Evolutionary conservation across 805 yeast species (phyloP), one percentile per base, ranked within the genome.

Genomic region (Zygoascus ofunaensis): DNA sequence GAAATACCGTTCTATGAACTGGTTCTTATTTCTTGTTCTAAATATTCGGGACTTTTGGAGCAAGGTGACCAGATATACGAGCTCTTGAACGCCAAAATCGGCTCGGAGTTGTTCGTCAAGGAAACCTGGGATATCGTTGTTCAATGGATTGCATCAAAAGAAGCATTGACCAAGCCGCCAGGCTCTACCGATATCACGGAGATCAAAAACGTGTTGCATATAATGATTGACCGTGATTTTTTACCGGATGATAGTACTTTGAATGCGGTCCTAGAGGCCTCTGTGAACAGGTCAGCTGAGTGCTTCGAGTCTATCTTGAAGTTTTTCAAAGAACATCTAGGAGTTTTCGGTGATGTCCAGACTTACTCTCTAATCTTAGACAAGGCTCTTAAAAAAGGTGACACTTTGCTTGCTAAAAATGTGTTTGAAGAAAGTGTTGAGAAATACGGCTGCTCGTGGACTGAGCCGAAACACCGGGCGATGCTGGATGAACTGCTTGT

Each of bases 381-480:
- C 12, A 52, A 68, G 19, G 58, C 60, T 2, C 48, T 72, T 8
- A 41, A 43, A 5, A 47, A 49, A 2, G 51, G 53, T 2, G 66
- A 62, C 35, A 49, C 56, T 15, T 50, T 50, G 4, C 53, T 49
- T 18, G 70, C 71, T 1, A 55, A 64, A 15, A 43, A 54, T 15
- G 36, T 65, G 4, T 72, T 71, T 52, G 52, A 65, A 4, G 53
- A 61, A 8, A 58, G 67, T 39, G 49, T 57, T 4, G 54, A 63
- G 22, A 75, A 73, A 30, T 64, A 69, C 4, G 65, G 66, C 22
- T 75, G 80, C 79, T 64, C 61, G 24, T 66, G 62, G 21, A 23
- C 14, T 53, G 52, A 38, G 58, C 59, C 46, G 4, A 35, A 42
- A 23, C 47, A 52, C 34, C 36, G 46, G 10, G 23, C 38, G 3